Evolutionary conservation across 768 basidiomycete species (phyloP).

Genomic region (Calocybe cyanea): DNA sequence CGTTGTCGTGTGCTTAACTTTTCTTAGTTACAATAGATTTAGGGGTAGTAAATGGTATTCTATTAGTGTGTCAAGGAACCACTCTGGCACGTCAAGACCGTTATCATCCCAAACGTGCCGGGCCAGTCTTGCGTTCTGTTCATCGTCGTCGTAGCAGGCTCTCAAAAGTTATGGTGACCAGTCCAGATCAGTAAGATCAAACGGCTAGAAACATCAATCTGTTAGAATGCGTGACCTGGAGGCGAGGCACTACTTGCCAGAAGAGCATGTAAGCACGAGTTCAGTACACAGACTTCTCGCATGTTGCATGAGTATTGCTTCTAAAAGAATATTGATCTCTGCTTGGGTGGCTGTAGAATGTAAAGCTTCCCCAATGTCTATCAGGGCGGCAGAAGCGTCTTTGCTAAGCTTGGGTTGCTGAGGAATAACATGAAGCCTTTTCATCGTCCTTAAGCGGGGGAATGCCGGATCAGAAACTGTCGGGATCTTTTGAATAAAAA

Average conservation of each 20-base stretch:
- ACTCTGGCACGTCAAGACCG: slow-evolving; percentile 80
- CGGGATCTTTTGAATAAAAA: not conserved
- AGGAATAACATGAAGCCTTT: slow-evolving; percentile 66
- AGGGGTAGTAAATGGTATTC: slow-evolving; percentile 48
- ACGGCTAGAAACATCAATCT: slow-evolving; percentile 48
- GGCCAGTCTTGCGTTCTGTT: slow-evolving; percentile 84
- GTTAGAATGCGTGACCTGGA: slow-evolving; percentile 2
- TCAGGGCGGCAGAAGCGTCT: slow-evolving; percentile 74
- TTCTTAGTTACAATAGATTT: not conserved
- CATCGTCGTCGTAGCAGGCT: slow-evolving; percentile 79
- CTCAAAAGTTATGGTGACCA: slow-evolving; percentile 91
- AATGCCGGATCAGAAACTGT: slow-evolving; percentile 68
- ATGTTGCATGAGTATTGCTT: slow-evolving; percentile 77
- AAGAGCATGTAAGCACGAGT: slow-evolving; percentile 85
- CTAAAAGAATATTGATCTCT: slow-evolving; percentile 66
- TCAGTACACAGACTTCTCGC: slow-evolving; percentile 84
- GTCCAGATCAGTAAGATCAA: slow-evolving; percentile 91
- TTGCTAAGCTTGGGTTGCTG: slow-evolving; percentile 80
- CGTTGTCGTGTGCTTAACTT: slow-evolving; percentile 66
- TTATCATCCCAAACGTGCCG: slow-evolving; percentile 92
- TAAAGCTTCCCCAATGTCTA: slow-evolving; percentile 80
- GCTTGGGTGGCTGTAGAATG: slow-evolving; percentile 53
- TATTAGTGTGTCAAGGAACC: slow-evolving; percentile 54
- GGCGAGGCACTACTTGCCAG: slow-evolving; percentile 47
- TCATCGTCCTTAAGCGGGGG: slow-evolving; percentile 69